Evolutionary conservation across 2,329 filamentous ascomycete genomes (phyloP).

Genomic region (Didymosphaeria variabile): DNA sequence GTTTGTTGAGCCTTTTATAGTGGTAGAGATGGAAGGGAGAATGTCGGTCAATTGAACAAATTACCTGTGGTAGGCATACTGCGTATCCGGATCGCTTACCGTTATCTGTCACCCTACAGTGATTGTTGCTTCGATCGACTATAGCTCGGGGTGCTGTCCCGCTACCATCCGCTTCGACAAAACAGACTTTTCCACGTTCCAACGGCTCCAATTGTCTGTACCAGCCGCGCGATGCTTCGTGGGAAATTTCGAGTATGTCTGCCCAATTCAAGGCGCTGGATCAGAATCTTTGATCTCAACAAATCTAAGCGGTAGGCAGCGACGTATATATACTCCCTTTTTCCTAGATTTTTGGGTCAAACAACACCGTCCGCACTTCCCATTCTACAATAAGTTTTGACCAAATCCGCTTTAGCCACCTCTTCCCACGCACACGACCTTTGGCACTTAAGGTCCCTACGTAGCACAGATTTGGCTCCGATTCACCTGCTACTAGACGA

Average conservation of each 20-base stretch:
- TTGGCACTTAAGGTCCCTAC: neutral
- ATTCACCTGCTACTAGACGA: neutral
- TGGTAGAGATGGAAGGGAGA: too few relatives aligned
- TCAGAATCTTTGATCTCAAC: neutral
- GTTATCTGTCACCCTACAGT: too few relatives aligned
- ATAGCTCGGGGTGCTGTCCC: too few relatives aligned
- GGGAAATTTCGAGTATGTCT: neutral
- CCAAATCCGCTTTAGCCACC: neutral
- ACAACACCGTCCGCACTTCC: neutral
- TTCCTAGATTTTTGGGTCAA: neutral
- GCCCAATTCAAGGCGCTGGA: neutral
- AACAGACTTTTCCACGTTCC: neutral
- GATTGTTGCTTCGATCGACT: too few relatives aligned
- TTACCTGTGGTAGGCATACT: too few relatives aligned
- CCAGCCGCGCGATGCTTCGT: neutral
- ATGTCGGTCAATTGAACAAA: too few relatives aligned
- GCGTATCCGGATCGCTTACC: too few relatives aligned
- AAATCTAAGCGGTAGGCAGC: neutral
- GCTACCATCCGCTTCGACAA: neutral
- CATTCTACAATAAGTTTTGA: neutral
- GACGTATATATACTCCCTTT: neutral
- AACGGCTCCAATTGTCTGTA: neutral
- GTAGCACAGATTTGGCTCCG: neutral
- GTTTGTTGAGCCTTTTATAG: too few relatives aligned
- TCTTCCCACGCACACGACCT: neutral